phyloP scores from a whole-genome alignment of 495 filamentous ascomycete genomes.

The Neurospora sublineolata region DNA sequence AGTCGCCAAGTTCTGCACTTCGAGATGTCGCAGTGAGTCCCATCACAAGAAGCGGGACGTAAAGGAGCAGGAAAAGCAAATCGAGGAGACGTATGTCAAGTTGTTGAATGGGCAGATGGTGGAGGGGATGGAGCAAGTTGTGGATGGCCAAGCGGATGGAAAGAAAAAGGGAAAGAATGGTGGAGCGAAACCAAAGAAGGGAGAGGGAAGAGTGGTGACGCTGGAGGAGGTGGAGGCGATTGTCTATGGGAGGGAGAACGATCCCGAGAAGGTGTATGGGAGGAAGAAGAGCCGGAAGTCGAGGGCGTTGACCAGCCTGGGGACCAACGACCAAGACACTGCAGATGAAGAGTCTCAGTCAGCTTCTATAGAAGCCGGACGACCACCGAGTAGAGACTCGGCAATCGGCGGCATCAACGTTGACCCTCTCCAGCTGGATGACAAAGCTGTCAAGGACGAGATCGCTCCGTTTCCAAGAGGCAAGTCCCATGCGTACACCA shows the following conservation, averaged over 20 bases:
- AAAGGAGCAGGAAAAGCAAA: background rate
- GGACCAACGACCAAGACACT: background rate
- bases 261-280: constrained; percentile 20
- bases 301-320: constrained; percentile 10
- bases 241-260: constrained; percentile 21
- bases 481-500: background rate
- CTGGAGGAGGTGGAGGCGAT: constrained; percentile 20
- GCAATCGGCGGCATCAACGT: background rate
- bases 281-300: constrained; percentile 22
- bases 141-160: background rate
- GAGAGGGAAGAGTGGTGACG: constrained; percentile 6
- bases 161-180: constrained; percentile 8
- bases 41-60: background rate
- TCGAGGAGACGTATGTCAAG: background rate
- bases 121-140: background rate
- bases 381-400: background rate
- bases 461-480: background rate
- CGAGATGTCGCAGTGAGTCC: background rate
- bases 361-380: background rate
- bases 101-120: background rate
- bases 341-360: background rate
- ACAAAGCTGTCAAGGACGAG: background rate
- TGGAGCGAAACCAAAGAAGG: background rate
- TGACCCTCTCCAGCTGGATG: background rate
- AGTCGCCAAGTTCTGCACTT: background rate